These are phyloP conservation scores for Mortierella hygrophila DNA, from an alignment of 192 early-diverging fungal species.

Conservation along the genomic window DNA sequence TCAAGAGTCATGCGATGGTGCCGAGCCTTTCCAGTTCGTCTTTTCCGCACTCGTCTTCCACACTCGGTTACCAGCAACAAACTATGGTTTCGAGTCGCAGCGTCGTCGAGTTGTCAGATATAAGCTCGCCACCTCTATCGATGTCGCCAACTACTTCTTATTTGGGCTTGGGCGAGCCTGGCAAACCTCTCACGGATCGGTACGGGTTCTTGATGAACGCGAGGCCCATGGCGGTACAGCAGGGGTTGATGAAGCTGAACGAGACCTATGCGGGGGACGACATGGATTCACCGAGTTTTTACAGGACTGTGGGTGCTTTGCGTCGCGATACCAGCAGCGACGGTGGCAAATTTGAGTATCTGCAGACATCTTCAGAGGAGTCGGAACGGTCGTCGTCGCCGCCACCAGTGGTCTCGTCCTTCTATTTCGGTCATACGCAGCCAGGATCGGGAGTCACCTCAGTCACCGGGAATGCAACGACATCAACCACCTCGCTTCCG, in stretches of 20 bases:
- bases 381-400: conserved; percentile 18
- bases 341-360: conserved; percentile 6
- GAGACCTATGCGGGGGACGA: conserved; percentile 35
- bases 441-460: neutral
- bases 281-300: conserved; percentile 21
- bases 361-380: conserved; percentile 23
- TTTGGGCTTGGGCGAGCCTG: conserved; percentile 10
- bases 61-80: conserved; percentile 16
- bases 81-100: conserved; percentile 5
- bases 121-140: conserved; percentile 23
- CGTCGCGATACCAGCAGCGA: neutral
- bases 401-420: conserved; percentile 9
- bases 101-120: conserved; percentile 48
- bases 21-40: conserved; percentile 35
- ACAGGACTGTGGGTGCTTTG: neutral
- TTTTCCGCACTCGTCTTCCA: conserved; percentile 28
- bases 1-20: conserved; percentile 20
- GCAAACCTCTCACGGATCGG: conserved; percentile 49
- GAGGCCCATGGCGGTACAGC: conserved; percentile 48
- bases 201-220: conserved; percentile 53
- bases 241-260: conserved; percentile 42
- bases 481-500: conserved; percentile 9
- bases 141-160: conserved; percentile 37
- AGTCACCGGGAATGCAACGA: conserved; percentile 16
- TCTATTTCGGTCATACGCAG: conserved; percentile 23